Conservation (phyloP, 2,329 filamentous ascomycete genomes). For the Drechslerella dactyloides region DNA sequence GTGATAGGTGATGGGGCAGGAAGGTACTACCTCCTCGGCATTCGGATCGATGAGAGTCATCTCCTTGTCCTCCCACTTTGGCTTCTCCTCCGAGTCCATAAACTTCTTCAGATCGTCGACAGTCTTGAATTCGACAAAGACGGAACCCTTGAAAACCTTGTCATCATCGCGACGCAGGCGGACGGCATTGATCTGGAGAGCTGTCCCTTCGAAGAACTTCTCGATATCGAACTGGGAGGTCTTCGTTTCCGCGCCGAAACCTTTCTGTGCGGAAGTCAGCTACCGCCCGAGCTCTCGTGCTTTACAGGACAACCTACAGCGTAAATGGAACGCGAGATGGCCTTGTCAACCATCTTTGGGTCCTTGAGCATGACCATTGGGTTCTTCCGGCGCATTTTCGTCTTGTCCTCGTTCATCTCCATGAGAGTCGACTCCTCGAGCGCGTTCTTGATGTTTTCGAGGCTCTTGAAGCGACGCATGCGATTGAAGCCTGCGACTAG, state of each 20-base stretch:
- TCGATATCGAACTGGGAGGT: slow-evolving; percentile 93
- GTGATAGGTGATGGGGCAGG: background rate
- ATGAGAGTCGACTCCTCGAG: slow-evolving; percentile 78
- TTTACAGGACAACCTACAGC: slow-evolving; percentile 59
- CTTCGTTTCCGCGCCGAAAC: slow-evolving; percentile 83
- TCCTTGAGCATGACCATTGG: slow-evolving; percentile 65
- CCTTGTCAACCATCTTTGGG: slow-evolving; percentile 65
- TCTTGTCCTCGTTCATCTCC: slow-evolving; percentile 72
- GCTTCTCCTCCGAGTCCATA: slow-evolving; percentile 77
- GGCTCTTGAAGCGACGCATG: slow-evolving; percentile 93
- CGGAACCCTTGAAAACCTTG: slow-evolving; percentile 89
- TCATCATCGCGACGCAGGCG: slow-evolving; percentile 79
- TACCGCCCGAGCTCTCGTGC: background rate
- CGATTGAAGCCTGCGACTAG: slow-evolving; percentile 87
- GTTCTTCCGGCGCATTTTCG: slow-evolving; percentile 75
- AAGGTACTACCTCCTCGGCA: slow-evolving; percentile 12
- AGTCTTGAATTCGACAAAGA: slow-evolving; percentile 88
- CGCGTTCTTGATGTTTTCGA: slow-evolving; percentile 80
- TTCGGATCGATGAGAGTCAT: slow-evolving; percentile 65
- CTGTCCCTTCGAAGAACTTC: slow-evolving; percentile 83
- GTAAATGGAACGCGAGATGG: slow-evolving; percentile 79
- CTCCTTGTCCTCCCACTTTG: slow-evolving; percentile 80
- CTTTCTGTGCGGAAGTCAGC: slow-evolving; percentile 66
- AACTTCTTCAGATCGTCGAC: slow-evolving; percentile 82
- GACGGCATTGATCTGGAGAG: slow-evolving; percentile 74